Evolutionary conservation across 352 stramenopile species (phyloP).

Genomic region (Phytophthora cactorum): DNA sequence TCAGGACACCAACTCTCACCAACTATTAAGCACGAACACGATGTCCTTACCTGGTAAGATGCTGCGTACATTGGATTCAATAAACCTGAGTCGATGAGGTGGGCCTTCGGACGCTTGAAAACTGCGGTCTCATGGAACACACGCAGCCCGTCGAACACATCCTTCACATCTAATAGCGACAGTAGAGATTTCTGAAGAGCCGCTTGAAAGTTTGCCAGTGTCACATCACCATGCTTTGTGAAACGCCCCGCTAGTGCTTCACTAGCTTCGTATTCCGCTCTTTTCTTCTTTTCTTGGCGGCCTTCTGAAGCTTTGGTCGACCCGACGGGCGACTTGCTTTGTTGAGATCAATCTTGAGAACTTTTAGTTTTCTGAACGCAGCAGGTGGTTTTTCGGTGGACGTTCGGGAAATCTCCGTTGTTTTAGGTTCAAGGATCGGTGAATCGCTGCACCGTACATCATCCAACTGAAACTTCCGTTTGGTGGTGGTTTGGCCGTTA

Average conservation of each 20-base stretch:
- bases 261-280: neutral
- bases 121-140: neutral
- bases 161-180: neutral
- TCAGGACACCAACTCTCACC: no score
- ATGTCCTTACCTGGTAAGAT: constrained; percentile 4
- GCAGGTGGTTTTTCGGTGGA: no score
- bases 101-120: constrained; percentile 3
- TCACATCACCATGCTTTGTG: neutral
- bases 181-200: neutral
- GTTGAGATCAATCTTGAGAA: neutral
- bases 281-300: neutral
- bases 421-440: no score
- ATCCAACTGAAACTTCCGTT: no score
- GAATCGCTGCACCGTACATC: no score
- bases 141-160: neutral
- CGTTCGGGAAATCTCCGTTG: no score
- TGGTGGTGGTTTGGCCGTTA: no score
- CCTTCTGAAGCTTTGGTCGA: neutral
- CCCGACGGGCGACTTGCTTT: neutral
- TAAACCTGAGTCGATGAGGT: neutral
- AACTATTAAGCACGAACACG: no score
- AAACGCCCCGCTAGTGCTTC: neutral
- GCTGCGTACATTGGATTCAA: neutral
- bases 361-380: no score
- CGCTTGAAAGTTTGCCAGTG: neutral